A percentile compares a stretch with the other conserved stretches of the same genome.
Conservation (phyloP, 495 filamentous ascomycete genomes). For the Penicillium angulare region DNA sequence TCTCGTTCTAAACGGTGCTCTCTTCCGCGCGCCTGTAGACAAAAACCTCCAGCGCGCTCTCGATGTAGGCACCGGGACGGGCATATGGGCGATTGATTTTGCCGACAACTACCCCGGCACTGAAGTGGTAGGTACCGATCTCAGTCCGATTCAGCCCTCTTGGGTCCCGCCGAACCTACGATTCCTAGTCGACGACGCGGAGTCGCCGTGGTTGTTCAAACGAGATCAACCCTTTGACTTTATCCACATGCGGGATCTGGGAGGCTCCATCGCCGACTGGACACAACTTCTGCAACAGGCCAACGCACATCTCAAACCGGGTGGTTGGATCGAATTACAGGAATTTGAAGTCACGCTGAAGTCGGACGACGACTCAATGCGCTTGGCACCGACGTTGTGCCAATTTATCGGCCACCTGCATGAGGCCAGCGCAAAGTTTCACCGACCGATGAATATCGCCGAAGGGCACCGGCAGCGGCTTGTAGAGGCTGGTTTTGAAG, state of each 20-base stretch:
- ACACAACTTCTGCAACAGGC: slow-evolving; percentile 34
- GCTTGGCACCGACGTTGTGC: slow-evolving; percentile 27
- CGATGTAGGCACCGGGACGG: slow-evolving; percentile 66
- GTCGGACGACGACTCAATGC: slow-evolving; percentile 41
- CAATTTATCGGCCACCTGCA: slow-evolving; percentile 33
- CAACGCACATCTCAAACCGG: slow-evolving; percentile 44
- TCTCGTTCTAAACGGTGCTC: slow-evolving; percentile 53
- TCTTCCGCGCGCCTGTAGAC: slow-evolving; percentile 59
- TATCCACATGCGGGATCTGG: slow-evolving; percentile 49
- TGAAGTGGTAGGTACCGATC: slow-evolving; percentile 40
- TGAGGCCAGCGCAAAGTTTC: slow-evolving; percentile 35
- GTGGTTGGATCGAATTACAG: slow-evolving; percentile 55
- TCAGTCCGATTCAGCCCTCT: slow-evolving; percentile 34
- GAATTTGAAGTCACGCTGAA: slow-evolving; percentile 47
- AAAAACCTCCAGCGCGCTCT: slow-evolving; percentile 57
- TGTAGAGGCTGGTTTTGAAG: slow-evolving; percentile 36
- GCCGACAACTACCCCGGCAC: slow-evolving; percentile 55
- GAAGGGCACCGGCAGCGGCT: slow-evolving; percentile 28
- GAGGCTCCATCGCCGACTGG: slow-evolving; percentile 48
- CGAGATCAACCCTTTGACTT: slow-evolving; percentile 43
- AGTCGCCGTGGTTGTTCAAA: slow-evolving; percentile 48
- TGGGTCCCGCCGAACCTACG: slow-evolving; percentile 47
- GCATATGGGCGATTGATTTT: slow-evolving; percentile 63
- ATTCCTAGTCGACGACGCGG: slow-evolving; percentile 51
- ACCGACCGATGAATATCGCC: slow-evolving; percentile 41